Base-by-base conservation (phyloP, 306 rosid genomes). In the Vigna mungo region DNA sequence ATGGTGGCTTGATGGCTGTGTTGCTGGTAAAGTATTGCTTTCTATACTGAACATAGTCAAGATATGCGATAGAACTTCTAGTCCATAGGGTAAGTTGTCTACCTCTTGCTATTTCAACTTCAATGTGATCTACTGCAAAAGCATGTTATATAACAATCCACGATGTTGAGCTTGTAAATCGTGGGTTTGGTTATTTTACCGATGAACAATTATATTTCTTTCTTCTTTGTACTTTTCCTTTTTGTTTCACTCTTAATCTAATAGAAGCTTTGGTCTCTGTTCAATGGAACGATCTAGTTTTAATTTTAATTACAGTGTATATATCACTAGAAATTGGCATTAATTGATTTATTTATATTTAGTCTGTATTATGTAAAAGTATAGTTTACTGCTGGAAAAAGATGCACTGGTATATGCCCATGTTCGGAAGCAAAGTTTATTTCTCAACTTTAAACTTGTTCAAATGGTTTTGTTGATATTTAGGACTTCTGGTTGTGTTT, bases 1-100 rank as follows among this genome's bases (percentile, higher is more conserved):
- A 90, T 1, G 93, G 97, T 2, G 98, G 97, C 5, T 11, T 89
- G 74, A 81, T 79, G 79, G 87, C 86, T 79, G 72, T 91, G 5
- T n/a, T 86, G 70, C 32, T 92, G 96, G 98, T 95, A 88, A 68
- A 13, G 59, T 71, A 36, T n/a, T 74, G 25, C 21, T 43, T 69
- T 56, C 25, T 37, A 17, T 67, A 47, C 51, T 14, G 6, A 44
- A 43, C 18, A 36, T 17, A 3, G 64, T 54, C 63, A 71, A 36
- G 47, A 25, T 63, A 25, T 25, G 27, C 27, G 3, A 25, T 25
- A 25, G 27, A 25, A 25, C 27, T 25, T 34, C 37, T 34, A 7
- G 8, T 34, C 7, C 37, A 34, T 5, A 34, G 7, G 37, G 37
- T 6, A 4, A 34, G 37, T 34, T 5, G 37, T 34, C 37, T 34